A percentile compares a stretch with the other conserved stretches of the same genome.
Evolutionary conservation across 371 early-diverging fungal species (phyloP).

Genomic region (Massospora cicadina): DNA sequence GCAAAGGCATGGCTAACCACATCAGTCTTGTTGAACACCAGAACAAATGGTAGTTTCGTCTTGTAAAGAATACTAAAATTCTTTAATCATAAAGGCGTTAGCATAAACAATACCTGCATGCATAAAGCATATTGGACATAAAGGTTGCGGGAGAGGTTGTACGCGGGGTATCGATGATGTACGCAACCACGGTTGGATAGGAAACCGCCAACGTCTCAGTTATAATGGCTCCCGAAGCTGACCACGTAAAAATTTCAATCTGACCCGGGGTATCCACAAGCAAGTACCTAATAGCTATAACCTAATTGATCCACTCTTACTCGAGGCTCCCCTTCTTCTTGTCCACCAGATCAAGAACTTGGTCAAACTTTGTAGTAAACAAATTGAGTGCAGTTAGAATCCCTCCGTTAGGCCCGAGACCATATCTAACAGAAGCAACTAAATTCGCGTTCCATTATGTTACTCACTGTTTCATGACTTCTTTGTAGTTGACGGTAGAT

Average conservation of each 20-base stretch:
- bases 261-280: conserved; percentile 99
- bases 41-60: conserved; percentile 82
- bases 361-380: conserved; percentile 94
- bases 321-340: conserved; percentile 54
- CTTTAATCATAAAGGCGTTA: not conserved
- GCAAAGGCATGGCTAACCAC: conserved; percentile 75
- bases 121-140: conserved; percentile 99
- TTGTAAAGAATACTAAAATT: conserved; percentile 70
- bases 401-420: conserved; percentile 98
- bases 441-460: not conserved
- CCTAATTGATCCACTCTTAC: conserved; percentile 25
- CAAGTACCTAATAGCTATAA: conserved; percentile 33
- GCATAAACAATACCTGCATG: conserved; percentile 37
- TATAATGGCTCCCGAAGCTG: conserved; percentile 95
- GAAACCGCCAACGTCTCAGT: conserved; percentile 84
- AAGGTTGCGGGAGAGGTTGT: conserved; percentile 90
- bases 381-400: conserved; percentile 94
- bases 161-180: conserved; percentile 93
- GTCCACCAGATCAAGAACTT: conserved; percentile 68
- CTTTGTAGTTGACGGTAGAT: conserved; percentile 96
- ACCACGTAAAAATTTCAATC: conserved; percentile 99
- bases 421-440: conserved; percentile 31
- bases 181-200: conserved; percentile 85
- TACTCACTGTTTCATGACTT: conserved; percentile 93
- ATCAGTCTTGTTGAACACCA: conserved; percentile 97